Base-by-base conservation (phyloP, 192 early-diverging fungal species). In the Coemansia biformis region DNA sequence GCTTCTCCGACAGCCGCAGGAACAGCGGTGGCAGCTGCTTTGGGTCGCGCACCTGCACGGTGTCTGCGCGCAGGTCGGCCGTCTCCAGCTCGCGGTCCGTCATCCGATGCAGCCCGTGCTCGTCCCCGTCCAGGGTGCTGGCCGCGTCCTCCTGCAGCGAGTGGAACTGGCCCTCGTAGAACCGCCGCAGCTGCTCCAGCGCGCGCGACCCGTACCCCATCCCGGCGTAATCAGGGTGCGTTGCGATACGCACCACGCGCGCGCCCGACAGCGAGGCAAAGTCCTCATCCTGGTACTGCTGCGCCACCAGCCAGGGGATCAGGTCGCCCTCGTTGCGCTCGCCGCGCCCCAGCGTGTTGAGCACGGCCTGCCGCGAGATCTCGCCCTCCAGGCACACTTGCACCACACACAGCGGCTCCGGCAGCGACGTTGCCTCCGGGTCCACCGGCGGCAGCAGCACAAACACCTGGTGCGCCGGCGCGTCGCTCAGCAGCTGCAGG, bases 121-220 rank as follows among this genome's bases (percentile, higher is more conserved):
- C 67, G 29, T 82, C 83, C 14, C 56, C 50, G 15, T 82, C 81
- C 23, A 82, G 76, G 30, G 74, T 51, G 24, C 57, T 41, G 14
- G 85, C 82, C 17, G 69, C 66, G 28, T 75, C 74, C 19, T 78
- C 79, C 29, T 23, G 30, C 38, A 92, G 67, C 38, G 78, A 77
- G 26, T 79, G 63, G 52, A 89, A 81, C 63, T 86, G 67, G 23
- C 89, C 93, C 75, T 83, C 76, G 75, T 92, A 97, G 65, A 92
- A 99, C 34, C 82, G 66, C 26, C 84, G 80, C n/a, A 99, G 75
- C 45, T 85, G 78, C 43, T 90, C 88, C 29, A 97, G 59, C 11
- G 92, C 88, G n/a, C 91, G 79, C 26, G 78, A 67, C 0, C 96
- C 96, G 67, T 99, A 99, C 6, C 96, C 96, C 96, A 97, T 99